Evolutionary conservation across 306 rosid genomes (phyloP).

Genomic region (Acacia acuminata): DNA sequence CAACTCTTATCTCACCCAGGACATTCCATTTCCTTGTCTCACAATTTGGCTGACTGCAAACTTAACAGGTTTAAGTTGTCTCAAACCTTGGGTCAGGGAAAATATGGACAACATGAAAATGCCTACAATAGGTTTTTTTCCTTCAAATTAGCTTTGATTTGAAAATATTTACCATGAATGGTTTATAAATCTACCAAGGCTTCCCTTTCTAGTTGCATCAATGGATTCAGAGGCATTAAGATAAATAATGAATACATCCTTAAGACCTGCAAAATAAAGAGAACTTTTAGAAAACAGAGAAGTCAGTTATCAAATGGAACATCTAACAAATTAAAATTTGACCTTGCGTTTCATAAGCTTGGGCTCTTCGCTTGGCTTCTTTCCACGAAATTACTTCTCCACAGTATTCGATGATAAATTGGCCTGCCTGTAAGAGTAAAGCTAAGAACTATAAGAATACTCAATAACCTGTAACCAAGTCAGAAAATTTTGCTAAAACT

Average conservation of each 20-base stretch:
- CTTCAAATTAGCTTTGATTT: constrained; percentile 23
- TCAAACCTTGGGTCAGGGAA: constrained; percentile 35
- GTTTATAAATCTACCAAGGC: constrained; percentile 89
- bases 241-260: constrained; percentile 87
- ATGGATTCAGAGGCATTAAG: constrained; percentile 90
- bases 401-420: constrained; percentile 85
- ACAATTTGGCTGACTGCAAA: constrained; percentile 90
- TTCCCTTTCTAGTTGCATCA: constrained; percentile 96
- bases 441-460: neutral
- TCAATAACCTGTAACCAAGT: constrained; percentile 8
- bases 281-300: constrained; percentile 18
- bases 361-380: constrained; percentile 92
- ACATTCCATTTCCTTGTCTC: constrained; percentile 98
- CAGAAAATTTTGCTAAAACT: constrained; percentile 17
- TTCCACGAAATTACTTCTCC: constrained; percentile 98
- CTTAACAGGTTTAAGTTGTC: constrained; percentile 36
- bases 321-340: constrained; percentile 24
- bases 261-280: constrained; percentile 68
- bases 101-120: constrained; percentile 31
- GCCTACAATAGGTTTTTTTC: constrained; percentile 19
- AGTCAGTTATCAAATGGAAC: constrained; percentile 29
- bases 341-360: constrained; percentile 86
- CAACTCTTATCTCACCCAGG: constrained; percentile 93
- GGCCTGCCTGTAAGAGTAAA: constrained; percentile 60
- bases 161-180: constrained; percentile 85